These are phyloP conservation scores for Hypoxylon cercidicola DNA, from an alignment of 495 filamentous ascomycete genomes.

Conservation along the genomic window DNA sequence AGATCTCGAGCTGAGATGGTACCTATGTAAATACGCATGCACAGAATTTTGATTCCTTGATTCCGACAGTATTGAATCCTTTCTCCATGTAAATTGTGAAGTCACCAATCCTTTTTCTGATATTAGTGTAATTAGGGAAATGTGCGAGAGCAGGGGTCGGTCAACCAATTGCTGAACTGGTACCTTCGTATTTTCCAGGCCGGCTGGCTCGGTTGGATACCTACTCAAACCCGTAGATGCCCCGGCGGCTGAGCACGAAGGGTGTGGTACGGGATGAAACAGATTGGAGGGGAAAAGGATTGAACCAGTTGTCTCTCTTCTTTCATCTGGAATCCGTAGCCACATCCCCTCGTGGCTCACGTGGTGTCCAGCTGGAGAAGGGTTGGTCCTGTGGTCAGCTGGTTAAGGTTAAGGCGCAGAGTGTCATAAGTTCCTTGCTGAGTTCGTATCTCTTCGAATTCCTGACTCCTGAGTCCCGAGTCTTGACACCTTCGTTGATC, in stretches of 20 bases:
- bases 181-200: conserved; percentile 27
- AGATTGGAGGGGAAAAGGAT: conserved; percentile 30
- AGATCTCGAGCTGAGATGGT: conserved; percentile 24
- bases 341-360: conserved; percentile 1
- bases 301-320: conserved; percentile 23
- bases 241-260: conserved; percentile 31
- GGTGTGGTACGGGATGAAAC: conserved; percentile 39
- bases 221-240: conserved; percentile 21
- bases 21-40: conserved; percentile 10
- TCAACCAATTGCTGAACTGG: conserved; percentile 33
- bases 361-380: conserved; percentile 1
- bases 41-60: conserved; percentile 28
- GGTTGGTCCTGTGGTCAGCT: conserved; percentile 16
- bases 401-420: not conserved
- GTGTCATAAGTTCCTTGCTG: conserved; percentile 2
- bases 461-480: not conserved
- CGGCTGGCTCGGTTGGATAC: conserved; percentile 27
- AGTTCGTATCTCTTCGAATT: conserved; percentile 6
- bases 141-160: conserved; percentile 31
- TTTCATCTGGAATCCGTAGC: conserved; percentile 19
- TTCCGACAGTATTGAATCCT: conserved; percentile 23
- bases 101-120: conserved; percentile 28
- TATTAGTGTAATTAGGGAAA: conserved; percentile 44
- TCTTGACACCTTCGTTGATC: conserved; percentile 6
- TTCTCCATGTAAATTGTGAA: conserved; percentile 22